These are phyloP conservation scores for Penicillium ucsense DNA, from an alignment of 495 filamentous ascomycete species.

Conservation along the genomic window DNA sequence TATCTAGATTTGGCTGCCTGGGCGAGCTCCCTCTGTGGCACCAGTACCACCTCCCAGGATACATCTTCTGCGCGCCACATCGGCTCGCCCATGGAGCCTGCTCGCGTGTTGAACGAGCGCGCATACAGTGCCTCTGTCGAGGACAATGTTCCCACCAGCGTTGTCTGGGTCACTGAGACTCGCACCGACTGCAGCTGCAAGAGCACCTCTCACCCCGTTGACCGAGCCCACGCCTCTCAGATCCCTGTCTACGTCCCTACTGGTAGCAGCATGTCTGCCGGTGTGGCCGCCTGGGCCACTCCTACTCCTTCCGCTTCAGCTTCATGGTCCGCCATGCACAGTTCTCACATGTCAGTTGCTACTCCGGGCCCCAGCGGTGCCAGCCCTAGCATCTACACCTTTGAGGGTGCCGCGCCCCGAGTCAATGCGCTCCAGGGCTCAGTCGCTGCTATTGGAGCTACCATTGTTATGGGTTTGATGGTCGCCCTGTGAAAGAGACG, in stretches of 20 bases:
- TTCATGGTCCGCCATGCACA: constrained; percentile 11
- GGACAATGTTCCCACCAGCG: neutral
- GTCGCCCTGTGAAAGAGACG: constrained; percentile 10
- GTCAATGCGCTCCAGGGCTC: constrained; percentile 4
- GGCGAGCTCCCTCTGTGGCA: constrained; percentile 2
- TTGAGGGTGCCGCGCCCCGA: constrained; percentile 13
- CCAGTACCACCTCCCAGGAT: neutral
- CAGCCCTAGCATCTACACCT: constrained; percentile 12
- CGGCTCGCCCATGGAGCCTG: constrained; percentile 16
- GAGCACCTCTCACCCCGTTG: constrained; percentile 1
- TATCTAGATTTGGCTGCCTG: constrained; percentile 5
- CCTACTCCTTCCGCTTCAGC: constrained; percentile 4
- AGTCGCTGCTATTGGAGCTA: constrained; percentile 13
- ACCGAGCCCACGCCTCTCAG: constrained; percentile 12
- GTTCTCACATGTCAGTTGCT: constrained; percentile 6
- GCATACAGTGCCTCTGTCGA: constrained; percentile 7
- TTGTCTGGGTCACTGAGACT: constrained; percentile 19
- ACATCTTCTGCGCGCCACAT: constrained; percentile 13
- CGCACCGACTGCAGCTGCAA: constrained; percentile 16
- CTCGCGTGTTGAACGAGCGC: constrained; percentile 7
- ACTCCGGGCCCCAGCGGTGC: constrained; percentile 14
- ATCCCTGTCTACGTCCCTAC: constrained; percentile 16
- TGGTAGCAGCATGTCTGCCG: constrained; percentile 8
- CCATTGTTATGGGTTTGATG: constrained; percentile 20
- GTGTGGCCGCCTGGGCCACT: constrained; percentile 3